Percentiles rank a stretch among this genome's conserved stretches.
Evolutionary conservation across 805 yeast genomes (phyloP).

Genomic region (Candida alai): DNA sequence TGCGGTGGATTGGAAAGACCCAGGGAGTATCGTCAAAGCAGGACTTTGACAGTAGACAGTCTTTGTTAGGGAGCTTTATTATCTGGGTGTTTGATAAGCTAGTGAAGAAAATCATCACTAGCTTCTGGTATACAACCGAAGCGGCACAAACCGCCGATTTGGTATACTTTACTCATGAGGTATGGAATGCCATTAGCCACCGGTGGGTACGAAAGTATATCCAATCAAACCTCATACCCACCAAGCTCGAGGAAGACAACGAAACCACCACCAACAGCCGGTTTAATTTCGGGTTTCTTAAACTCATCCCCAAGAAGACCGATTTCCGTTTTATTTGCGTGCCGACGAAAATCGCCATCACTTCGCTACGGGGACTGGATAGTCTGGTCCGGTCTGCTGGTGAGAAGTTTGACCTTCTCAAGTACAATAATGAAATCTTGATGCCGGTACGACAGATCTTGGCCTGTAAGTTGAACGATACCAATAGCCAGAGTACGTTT

Average conservation of each 20-base stretch:
- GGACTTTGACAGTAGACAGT: conserved; percentile 37
- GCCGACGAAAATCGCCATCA: conserved; percentile 31
- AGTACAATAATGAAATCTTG: conserved; percentile 33
- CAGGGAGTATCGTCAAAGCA: conserved; percentile 28
- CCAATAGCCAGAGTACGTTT: conserved; percentile 6
- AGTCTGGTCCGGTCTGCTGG: too few species aligned
- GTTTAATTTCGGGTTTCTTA: conserved; percentile 34
- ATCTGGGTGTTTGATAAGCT: conserved; percentile 55
- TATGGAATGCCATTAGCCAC: conserved; percentile 48
- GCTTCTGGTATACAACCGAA: conserved; percentile 69
- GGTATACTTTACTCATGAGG: conserved; percentile 53
- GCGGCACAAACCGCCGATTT: conserved; percentile 20
- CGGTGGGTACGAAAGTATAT: conserved; percentile 44
- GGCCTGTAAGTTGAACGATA: conserved; percentile 5
- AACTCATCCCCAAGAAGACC: conserved; percentile 56
- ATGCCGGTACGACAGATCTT: conserved; percentile 38
- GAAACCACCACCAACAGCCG: too few species aligned
- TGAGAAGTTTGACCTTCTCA: conserved; percentile 26
- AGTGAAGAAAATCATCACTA: conserved; percentile 43
- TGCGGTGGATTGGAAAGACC: conserved; percentile 53
- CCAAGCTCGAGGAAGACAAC: too few species aligned
- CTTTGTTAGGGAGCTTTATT: conserved; percentile 40
- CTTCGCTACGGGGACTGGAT: not conserved
- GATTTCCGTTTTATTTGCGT: conserved; percentile 60
- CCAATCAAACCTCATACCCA: conserved; percentile 30